Evolutionary conservation across 202 grass and related monocot species (phyloP), one percentile per base, ranked within the genome.

Genomic region (Digitaria exilis): DNA sequence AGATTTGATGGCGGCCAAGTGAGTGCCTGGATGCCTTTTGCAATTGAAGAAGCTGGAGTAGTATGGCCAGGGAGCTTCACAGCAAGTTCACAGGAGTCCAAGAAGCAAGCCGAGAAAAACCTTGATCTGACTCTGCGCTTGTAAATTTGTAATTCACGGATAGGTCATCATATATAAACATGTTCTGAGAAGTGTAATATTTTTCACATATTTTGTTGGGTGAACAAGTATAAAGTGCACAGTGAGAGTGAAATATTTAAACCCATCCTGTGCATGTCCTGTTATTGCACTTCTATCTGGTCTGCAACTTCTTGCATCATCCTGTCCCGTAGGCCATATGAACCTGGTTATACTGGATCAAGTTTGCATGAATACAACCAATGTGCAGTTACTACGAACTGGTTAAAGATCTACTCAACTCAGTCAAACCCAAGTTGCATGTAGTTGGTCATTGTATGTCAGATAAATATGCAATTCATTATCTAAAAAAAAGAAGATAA

Each of bases 51-150:
- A 75, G 72, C 78, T 32, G 43, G 64, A 21, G 54, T 77, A 50
- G 74, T 67, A 43, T 96, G 96, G 96, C 91, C 93, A 24, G 89
- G 93, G 74, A 96, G 85, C 81, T 96, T 92, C 85, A 88, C 84
- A 86, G 73, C 50, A 76, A 78, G 84, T 82, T 81, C 81, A 78
- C 80, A 86, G 6, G 66, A 85, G 62, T 14, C 51, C 17, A 83
- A 64, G 29, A 81, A 84, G 64, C 64, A 87, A 67, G 28, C 41
- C 39, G 71, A 92, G 65, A 78, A 90, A 77, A 88, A 84, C 63
- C 84, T 96, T 79, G 93, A 99, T 51, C 84, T 99, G 84, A 96
- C 57, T 79, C 77, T 99, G 45, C 84, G 50, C 58, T 81, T 99
- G 65, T 99, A 87, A 84, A 83, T 69, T 69, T 84, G 30, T 78